Percentiles rank a stretch among this genome's conserved stretches.
phyloP scores from a whole-genome alignment of 2,329 filamentous ascomycete genomes.

The Neopestalotiopsis sp. region DNA sequence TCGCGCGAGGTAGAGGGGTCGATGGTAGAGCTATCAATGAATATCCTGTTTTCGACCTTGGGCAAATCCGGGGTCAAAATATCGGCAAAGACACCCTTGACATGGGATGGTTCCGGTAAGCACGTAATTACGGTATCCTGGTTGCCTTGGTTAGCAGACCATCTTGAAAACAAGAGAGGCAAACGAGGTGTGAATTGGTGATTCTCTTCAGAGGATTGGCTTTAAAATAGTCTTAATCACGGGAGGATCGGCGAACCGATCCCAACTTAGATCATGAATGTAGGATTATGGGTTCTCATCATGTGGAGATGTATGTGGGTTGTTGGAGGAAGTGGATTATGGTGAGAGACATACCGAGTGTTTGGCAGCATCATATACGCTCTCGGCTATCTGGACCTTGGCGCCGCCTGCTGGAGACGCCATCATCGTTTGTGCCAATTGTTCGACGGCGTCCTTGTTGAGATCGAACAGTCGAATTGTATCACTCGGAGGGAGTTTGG shows the following conservation, averaged over 20 bases:
- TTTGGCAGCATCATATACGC: slow-evolving; percentile 52
- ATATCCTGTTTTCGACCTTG: slow-evolving; percentile 71
- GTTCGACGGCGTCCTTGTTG: slow-evolving; percentile 53
- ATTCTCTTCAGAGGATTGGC: slow-evolving; percentile 74
- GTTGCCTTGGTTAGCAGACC: slow-evolving; percentile 9
- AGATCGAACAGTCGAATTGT: slow-evolving; percentile 61
- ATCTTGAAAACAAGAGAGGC: slow-evolving; percentile 20
- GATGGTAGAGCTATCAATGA: slow-evolving; percentile 97
- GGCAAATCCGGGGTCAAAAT: slow-evolving; percentile 66
- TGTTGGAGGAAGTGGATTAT: neutral
- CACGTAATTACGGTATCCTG: slow-evolving; percentile 89
- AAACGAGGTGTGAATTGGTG: slow-evolving; percentile 16
- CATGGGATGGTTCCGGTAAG: slow-evolving; percentile 87
- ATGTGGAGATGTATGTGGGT: slow-evolving; percentile 30
- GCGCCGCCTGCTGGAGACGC: slow-evolving; percentile 50
- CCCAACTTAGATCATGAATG: slow-evolving; percentile 78
- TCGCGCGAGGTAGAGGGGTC: slow-evolving; percentile 83
- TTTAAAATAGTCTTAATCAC: slow-evolving; percentile 69
- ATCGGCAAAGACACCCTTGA: slow-evolving; percentile 78
- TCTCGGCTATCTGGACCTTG: slow-evolving; percentile 48
- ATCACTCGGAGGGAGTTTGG: slow-evolving; percentile 57
- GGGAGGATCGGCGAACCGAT: slow-evolving; percentile 57
- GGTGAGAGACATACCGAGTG: slow-evolving; percentile 52
- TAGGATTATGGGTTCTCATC: slow-evolving; percentile 38
- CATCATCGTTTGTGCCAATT: slow-evolving; percentile 52